A percentile compares a stretch with the other conserved stretches of the same genome.
These are phyloP conservation scores for Candida tibetensis DNA, from an alignment of 805 yeast species.

Conservation along the genomic window DNA sequence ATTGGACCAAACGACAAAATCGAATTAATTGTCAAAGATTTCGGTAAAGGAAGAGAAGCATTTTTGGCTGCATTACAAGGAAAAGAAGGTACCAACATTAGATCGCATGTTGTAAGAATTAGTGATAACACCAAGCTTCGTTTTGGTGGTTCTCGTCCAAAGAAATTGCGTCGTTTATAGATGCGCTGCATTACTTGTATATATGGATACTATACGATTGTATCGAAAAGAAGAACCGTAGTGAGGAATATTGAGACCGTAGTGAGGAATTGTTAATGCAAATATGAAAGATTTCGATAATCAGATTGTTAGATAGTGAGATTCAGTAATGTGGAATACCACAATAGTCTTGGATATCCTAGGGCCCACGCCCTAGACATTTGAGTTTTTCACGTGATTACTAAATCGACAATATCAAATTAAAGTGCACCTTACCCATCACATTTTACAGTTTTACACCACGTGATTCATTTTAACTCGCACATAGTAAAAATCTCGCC, in stretches of 20 bases:
- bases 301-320: no score
- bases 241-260: no score
- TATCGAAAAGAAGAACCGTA: background rate
- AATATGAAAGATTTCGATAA: no score
- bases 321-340: no score
- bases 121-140: slow-evolving; percentile 79
- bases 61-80: slow-evolving; percentile 82
- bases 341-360: no score
- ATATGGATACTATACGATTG: slow-evolving; percentile 3
- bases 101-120: slow-evolving; percentile 64
- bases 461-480: no score
- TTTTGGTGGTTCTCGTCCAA: slow-evolving; percentile 91
- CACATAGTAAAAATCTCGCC: no score
- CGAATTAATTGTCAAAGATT: slow-evolving; percentile 76
- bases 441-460: slow-evolving; percentile 2
- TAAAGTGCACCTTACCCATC: slow-evolving; percentile 1
- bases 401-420: no score
- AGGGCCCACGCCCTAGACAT: no score
- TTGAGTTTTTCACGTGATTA: background rate
- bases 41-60: slow-evolving; percentile 88
- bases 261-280: no score
- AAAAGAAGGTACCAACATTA: slow-evolving; percentile 74
- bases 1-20: slow-evolving; percentile 54
- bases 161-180: slow-evolving; percentile 72
- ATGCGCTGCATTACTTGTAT: slow-evolving; percentile 5